Base-by-base conservation (phyloP, 2,329 filamentous ascomycete species). In the Trichoderma sp. region DNA sequence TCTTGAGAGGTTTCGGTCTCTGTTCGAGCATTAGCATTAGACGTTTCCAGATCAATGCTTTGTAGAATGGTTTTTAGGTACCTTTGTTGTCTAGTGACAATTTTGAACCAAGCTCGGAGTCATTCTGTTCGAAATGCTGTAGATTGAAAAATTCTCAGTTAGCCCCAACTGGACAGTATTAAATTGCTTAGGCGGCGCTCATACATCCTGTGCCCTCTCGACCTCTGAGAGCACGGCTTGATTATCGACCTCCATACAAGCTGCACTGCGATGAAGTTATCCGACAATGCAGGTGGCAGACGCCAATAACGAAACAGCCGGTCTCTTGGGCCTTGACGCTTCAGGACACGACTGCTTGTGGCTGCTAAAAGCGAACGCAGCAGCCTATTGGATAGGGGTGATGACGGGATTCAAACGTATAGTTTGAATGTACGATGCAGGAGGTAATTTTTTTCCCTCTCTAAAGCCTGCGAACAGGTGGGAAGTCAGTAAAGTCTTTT, bases 91-190 rank as follows among this genome's bases (percentile, higher is more conserved):
- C 64, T 67, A 67, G 37, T 67, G 64, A 66, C 52, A 58, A 53
- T 49, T 66, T 66, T 56, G 63, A 67, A 40, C 64, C 64, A 10
- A 67, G 29, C 29, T 67, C 64, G 37, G 64, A 81, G 68, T 83
- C 78, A 49, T 78, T 76, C 11, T 75, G 72, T 63, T 80, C 75
- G 64, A 78, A 79, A 73, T 79, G 84, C 71, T 82, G 77, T 62
- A 84, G 75, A 37, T 82, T 77, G 71, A 81, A 76, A 81, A 84
- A 73, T 84, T 80, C 77, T 76, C 81, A 69, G 71, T 79, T 77
- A 69, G 80, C 74, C 79, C 82, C 77, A 65, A 76, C 76, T 56
- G 81, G 79, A 78, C 80, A 81, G 75, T 76, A 79, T 67, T 81
- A 77, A 71, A 81, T 75, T 65, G 74, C 76, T 70, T 75, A 76